Percentiles rank a stretch among this genome's conserved stretches.
phyloP scores from a whole-genome alignment of 192 early-diverging fungal species.

The Coemansia sp. region DNA sequence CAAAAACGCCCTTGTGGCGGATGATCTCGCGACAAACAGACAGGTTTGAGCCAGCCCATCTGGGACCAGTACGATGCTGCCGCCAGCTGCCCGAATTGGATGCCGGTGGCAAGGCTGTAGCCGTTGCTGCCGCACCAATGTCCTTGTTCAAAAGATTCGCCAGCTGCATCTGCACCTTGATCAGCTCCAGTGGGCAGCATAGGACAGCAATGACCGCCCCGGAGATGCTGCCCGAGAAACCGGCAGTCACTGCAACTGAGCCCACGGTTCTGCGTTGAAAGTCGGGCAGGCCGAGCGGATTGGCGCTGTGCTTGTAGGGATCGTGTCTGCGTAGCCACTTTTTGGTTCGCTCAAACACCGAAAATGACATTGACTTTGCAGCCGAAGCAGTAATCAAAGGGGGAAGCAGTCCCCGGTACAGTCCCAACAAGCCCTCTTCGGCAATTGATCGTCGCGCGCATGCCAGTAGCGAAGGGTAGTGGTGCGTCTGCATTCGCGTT shows the following conservation, averaged over 20 bases:
- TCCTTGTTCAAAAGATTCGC: constrained; percentile 61
- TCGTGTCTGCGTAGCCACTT: constrained; percentile 47
- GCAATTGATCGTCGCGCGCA: constrained; percentile 77
- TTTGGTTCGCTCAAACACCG: constrained; percentile 80
- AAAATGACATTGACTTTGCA: constrained; percentile 88
- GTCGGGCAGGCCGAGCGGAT: constrained; percentile 22
- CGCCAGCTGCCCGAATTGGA: background rate
- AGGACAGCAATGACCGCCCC: constrained; percentile 69
- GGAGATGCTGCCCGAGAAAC: constrained; percentile 58
- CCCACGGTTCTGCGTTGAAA: constrained; percentile 46
- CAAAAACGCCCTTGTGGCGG: constrained; percentile 28
- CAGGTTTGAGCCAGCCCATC: constrained; percentile 42
- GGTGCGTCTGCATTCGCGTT: constrained; percentile 94
- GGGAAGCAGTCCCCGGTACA: constrained; percentile 85
- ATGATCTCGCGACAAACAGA: constrained; percentile 47
- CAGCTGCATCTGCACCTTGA: constrained; percentile 76
- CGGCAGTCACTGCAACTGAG: constrained; percentile 54
- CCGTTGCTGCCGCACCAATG: background rate
- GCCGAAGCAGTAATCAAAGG: constrained; percentile 80
- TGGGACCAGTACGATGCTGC: constrained; percentile 14
- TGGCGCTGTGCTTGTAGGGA: background rate
- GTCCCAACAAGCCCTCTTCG: constrained; percentile 80
- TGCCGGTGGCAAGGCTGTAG: constrained; percentile 4
- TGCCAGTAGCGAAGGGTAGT: constrained; percentile 72
- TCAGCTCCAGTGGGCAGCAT: constrained; percentile 75